Evolutionary conservation across 306 rosid genomes (phyloP).

Genomic region (Vigna angularis): DNA sequence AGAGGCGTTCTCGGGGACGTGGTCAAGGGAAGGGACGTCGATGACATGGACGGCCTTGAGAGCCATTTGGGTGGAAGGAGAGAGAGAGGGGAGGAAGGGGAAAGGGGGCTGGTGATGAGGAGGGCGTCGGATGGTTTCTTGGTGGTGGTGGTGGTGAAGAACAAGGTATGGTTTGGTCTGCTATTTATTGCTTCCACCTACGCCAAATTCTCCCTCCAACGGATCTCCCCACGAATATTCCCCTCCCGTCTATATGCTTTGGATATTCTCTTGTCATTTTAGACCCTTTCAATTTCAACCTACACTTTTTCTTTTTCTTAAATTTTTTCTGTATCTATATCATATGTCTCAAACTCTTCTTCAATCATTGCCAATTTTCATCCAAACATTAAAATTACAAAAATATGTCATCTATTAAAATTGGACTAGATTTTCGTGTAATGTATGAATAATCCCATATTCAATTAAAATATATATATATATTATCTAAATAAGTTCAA

Average conservation of each 20-base stretch:
- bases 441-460: too few species aligned
- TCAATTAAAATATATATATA: too few species aligned
- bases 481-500: too few species aligned
- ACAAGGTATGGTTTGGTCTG: background rate
- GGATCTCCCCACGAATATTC: constrained; percentile 55
- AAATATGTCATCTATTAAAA: too few species aligned
- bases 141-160: background rate
- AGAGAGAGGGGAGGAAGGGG: background rate
- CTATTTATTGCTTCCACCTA: constrained; percentile 31
- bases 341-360: too few species aligned
- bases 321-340: background rate
- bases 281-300: background rate
- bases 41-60: constrained; percentile 62
- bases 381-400: too few species aligned
- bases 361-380: too few species aligned
- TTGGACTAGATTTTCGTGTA: too few species aligned
- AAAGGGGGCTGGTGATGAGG: background rate
- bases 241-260: constrained; percentile 32
- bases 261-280: constrained; percentile 37
- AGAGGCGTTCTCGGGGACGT: constrained; percentile 48
- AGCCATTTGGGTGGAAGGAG: constrained; percentile 38
- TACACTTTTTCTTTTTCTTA: too few species aligned
- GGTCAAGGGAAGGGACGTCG: constrained; percentile 60
- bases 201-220: background rate
- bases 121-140: background rate